Evolutionary conservation across 148 eudicot genomes (phyloP).

Genomic region (Pharnaceum exiguum): DNA sequence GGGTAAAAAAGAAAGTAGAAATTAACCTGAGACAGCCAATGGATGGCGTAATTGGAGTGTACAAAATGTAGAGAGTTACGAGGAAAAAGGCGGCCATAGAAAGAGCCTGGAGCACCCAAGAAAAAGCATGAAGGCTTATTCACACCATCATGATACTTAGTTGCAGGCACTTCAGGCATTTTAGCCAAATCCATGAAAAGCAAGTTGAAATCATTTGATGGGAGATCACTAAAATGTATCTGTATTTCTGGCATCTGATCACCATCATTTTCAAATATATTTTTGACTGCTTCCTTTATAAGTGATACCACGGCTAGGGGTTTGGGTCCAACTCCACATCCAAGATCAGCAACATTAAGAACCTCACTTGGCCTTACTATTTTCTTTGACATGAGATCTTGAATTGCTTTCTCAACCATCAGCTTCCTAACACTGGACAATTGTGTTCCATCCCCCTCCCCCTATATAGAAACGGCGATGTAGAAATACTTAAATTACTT

Average conservation of each 20-base stretch:
- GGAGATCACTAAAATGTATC: constrained; percentile 24
- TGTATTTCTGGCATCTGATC: constrained; percentile 9
- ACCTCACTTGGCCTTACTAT: background rate
- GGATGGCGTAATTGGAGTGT: constrained; percentile 18
- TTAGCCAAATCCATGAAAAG: constrained; percentile 1
- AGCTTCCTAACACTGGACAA: background rate
- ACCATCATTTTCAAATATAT: background rate
- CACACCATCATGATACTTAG: background rate
- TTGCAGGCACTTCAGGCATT: background rate
- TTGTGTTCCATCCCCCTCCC: constrained; percentile 1
- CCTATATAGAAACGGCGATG: background rate
- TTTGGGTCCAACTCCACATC: constrained; percentile 22
- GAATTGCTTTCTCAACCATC: background rate
- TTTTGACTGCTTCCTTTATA: constrained; percentile 2
- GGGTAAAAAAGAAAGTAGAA: too few species aligned
- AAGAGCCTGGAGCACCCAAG: constrained; percentile 24
- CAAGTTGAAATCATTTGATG: constrained; percentile 25
- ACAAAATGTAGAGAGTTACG: constrained; percentile 10
- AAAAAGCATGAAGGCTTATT: constrained; percentile 2
- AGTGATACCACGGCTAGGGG: constrained; percentile 9
- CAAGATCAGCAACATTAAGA: constrained; percentile 21
- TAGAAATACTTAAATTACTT: background rate
- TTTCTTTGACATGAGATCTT: background rate
- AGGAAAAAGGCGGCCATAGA: constrained; percentile 21
- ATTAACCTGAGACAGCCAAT: constrained; percentile 29